These are phyloP conservation scores for Rhizopus delemar DNA, from an alignment of 371 early-diverging fungal genomes.

Conservation along the genomic window DNA sequence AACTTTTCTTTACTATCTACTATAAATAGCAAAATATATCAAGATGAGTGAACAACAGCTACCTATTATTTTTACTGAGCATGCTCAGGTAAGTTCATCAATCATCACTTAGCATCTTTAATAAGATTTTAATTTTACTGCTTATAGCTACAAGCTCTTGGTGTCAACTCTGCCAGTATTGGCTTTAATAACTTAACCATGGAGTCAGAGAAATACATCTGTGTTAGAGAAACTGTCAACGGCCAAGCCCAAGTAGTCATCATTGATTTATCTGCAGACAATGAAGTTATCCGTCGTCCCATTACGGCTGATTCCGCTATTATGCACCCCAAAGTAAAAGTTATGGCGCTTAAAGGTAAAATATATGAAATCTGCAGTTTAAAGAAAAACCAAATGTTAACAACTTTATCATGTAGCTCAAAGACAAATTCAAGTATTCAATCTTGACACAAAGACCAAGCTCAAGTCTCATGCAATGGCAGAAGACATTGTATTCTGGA, in stretches of 20 bases:
- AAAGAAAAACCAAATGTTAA: background rate
- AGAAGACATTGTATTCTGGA: conserved; percentile 97
- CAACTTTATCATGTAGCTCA: conserved; percentile 61
- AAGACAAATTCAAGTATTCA: conserved; percentile 94
- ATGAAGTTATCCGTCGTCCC: conserved; percentile 84
- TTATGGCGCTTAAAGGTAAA: conserved; percentile 94
- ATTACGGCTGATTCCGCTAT: conserved; percentile 98
- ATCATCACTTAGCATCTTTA: background rate
- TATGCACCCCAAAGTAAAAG: conserved; percentile 91
- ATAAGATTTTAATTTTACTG: too few relatives aligned
- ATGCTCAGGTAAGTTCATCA: conserved; percentile 77
- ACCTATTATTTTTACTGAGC: conserved; percentile 91
- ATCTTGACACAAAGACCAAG: conserved; percentile 92
- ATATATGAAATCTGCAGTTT: too few relatives aligned
- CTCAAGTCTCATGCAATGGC: conserved; percentile 89
- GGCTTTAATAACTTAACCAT: conserved; percentile 96
- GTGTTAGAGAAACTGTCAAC: conserved; percentile 91
- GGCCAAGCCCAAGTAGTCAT: conserved; percentile 90
- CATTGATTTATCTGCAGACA: conserved; percentile 85
- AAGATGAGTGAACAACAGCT: conserved; percentile 67
- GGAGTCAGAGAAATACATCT: conserved; percentile 97
- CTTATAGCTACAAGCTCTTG: conserved; percentile 85
- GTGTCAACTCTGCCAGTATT: conserved; percentile 90
- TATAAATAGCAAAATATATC: background rate
- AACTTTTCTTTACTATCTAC: too few relatives aligned